Base-by-base conservation (phyloP, 1,284 basidiomycete genomes). In the Irpex rosettiformis region DNA sequence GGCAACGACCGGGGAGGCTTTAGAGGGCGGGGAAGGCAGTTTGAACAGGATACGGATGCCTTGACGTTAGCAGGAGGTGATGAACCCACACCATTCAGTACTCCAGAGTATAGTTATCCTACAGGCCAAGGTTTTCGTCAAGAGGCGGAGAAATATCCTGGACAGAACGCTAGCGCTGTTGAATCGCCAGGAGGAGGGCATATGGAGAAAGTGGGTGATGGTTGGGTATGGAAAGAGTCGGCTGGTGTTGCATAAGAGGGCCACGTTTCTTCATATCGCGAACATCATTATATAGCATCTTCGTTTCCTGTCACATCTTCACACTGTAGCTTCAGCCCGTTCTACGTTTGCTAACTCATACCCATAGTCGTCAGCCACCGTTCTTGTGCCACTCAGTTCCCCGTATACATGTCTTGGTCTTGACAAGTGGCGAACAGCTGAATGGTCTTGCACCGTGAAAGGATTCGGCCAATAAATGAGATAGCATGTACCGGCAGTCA, bases 171-270 rank as follows among this genome's bases (percentile, higher is more conserved):
- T 56, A 30, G 52, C 55, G 43, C 56, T 24, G 52, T 10, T 29
- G 48, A 18, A 18, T 57, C 37, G 29, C 45, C 45, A 24, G 48
- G 28, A 61, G 72, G 70, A 24, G 73, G 72, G 3, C 55, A 66
- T 59, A 91, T 91, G 88, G 82, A 85, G 72, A 82, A 77, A 66
- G 75, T 89, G 18, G 88, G 84, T 37, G 89, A 85, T 69, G 83
- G 80, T 66, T 89, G 88, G 89, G 73, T 86, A 60, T 90, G 48
- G 48, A 27, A 25, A n/a, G 48, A n/a, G 7, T 21, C 48, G 13
- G 48, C 48, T 6, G 48, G 48, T n/a, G 27, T 88, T 54, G 60
- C 64, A 57, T 61, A 47, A 61, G 54, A 29, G 53, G 52, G 58
- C 47, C 54, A 56, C 51, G 25, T 18, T 58, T 11, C 33, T 53